Conservation (phyloP, 495 filamentous ascomycete genomes). For the Mytilinidion resinicola region DNA sequence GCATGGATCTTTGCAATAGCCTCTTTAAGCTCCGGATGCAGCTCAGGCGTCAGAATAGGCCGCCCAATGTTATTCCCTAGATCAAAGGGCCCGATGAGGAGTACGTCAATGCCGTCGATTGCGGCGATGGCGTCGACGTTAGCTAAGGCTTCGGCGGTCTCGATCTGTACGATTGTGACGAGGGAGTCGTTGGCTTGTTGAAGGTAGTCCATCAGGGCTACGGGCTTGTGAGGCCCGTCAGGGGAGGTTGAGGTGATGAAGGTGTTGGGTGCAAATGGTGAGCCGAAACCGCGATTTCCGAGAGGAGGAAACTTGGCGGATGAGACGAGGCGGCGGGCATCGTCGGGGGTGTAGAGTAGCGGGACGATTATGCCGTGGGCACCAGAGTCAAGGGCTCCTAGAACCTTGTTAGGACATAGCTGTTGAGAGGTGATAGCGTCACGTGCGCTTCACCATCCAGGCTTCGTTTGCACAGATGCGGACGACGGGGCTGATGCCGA, state of each 20-base stretch:
- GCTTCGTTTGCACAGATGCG: conserved; percentile 37
- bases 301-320: conserved; percentile 38
- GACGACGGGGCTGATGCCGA: conserved; percentile 35
- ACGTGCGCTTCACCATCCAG: conserved; percentile 40
- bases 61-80: conserved; percentile 70
- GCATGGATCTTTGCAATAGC: conserved; percentile 59
- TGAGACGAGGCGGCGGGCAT: conserved; percentile 33
- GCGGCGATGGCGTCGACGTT: conserved; percentile 65
- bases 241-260: conserved; percentile 42
- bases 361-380: conserved; percentile 41
- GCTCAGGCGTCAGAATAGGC: conserved; percentile 56
- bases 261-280: conserved; percentile 49
- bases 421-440: not conserved
- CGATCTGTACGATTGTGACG: conserved; percentile 74
- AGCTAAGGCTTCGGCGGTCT: conserved; percentile 67
- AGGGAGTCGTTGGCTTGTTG: conserved; percentile 66
- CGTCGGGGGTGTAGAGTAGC: conserved; percentile 34
- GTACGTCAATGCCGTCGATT: conserved; percentile 62
- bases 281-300: conserved; percentile 37
- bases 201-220: conserved; percentile 54
- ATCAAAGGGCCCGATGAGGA: conserved; percentile 77
- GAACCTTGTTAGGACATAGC: not conserved
- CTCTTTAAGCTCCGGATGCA: conserved; percentile 57
- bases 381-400: conserved; percentile 38
- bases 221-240: too few species aligned